Evolutionary conservation across 2,329 filamentous ascomycete species (phyloP).

Genomic region (Polychaeton citri): DNA sequence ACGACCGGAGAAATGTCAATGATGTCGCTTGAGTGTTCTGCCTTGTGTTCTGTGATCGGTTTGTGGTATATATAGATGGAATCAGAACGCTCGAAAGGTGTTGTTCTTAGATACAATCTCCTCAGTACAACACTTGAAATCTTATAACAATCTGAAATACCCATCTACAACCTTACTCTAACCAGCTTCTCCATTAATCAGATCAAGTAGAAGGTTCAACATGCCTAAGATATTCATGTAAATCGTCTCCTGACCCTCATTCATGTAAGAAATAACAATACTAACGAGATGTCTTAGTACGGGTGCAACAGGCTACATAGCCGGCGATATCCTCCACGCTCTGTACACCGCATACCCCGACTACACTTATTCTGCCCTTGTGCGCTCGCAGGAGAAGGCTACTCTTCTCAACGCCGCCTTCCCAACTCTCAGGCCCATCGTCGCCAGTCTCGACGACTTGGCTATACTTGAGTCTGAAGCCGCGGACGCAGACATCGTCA

Average conservation of each 20-base stretch:
- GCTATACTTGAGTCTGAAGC: slow-evolving; percentile 33
- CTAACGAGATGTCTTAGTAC: slow-evolving; percentile 10
- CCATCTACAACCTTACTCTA: too few relatives aligned
- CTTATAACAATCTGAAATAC: too few relatives aligned
- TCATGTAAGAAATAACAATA: neutral
- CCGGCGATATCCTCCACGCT: slow-evolving; percentile 31
- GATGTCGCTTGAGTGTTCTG: too few relatives aligned
- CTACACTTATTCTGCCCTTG: slow-evolving; percentile 34
- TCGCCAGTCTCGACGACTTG: slow-evolving; percentile 36
- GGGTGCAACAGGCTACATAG: slow-evolving; percentile 28
- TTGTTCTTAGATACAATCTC: too few relatives aligned
- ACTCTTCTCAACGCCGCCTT: slow-evolving; percentile 23
- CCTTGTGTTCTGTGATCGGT: too few relatives aligned
- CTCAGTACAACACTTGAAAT: too few relatives aligned
- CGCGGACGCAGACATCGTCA: slow-evolving; percentile 38
- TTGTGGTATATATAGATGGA: too few relatives aligned
- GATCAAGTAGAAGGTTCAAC: too few relatives aligned
- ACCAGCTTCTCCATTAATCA: too few relatives aligned
- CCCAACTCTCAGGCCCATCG: slow-evolving; percentile 33
- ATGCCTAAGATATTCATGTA: slow-evolving; percentile 17
- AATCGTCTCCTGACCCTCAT: neutral
- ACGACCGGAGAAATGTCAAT: too few relatives aligned
- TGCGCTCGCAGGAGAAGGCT: slow-evolving; percentile 38
- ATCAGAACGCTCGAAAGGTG: too few relatives aligned
- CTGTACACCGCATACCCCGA: slow-evolving; percentile 36